These are phyloP conservation scores for Auriscalpium orientale DNA, from an alignment of 768 basidiomycete genomes.

Conservation along the genomic window DNA sequence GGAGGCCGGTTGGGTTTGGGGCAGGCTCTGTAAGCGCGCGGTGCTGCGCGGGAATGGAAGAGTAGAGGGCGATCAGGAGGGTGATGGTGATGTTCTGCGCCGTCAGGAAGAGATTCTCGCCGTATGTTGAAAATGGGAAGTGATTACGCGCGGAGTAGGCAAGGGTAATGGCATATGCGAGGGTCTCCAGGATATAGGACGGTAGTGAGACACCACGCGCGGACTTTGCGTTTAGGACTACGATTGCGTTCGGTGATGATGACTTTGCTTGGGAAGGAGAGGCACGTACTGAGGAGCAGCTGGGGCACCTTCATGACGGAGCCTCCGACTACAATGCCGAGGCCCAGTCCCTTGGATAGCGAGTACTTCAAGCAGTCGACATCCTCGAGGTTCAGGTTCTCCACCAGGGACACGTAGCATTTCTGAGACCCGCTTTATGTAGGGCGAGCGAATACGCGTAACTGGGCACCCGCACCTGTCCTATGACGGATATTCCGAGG, in stretches of 20 bases:
- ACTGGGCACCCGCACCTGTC: slow-evolving; percentile 43
- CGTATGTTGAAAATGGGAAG: slow-evolving; percentile 96
- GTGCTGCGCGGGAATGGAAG: slow-evolving; percentile 28
- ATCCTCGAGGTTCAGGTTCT: slow-evolving; percentile 73
- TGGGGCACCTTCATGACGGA: slow-evolving; percentile 97
- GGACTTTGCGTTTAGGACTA: slow-evolving; percentile 66
- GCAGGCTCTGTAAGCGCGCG: slow-evolving; percentile 12
- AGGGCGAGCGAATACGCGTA: too few species aligned
- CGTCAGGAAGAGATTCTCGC: slow-evolving; percentile 92
- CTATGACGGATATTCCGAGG: slow-evolving; percentile 74
- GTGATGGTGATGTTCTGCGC: slow-evolving; percentile 86
- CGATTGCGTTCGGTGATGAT: neutral
- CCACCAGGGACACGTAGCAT: slow-evolving; percentile 87
- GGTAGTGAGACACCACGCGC: slow-evolving; percentile 83
- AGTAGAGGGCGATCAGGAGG: slow-evolving; percentile 71
- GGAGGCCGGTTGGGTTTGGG: slow-evolving; percentile 21
- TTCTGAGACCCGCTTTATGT: slow-evolving; percentile 42
- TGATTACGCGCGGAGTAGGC: slow-evolving; percentile 78
- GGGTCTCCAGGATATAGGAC: slow-evolving; percentile 85
- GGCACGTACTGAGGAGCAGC: slow-evolving; percentile 68
- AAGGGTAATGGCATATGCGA: slow-evolving; percentile 83
- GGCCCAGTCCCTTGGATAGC: slow-evolving; percentile 84
- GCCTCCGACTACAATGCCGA: slow-evolving; percentile 89
- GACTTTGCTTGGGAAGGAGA: neutral
- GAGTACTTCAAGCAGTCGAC: slow-evolving; percentile 85